Base-by-base conservation (phyloP, 2,329 filamentous ascomycete species). In the Fusarium begoniae region DNA sequence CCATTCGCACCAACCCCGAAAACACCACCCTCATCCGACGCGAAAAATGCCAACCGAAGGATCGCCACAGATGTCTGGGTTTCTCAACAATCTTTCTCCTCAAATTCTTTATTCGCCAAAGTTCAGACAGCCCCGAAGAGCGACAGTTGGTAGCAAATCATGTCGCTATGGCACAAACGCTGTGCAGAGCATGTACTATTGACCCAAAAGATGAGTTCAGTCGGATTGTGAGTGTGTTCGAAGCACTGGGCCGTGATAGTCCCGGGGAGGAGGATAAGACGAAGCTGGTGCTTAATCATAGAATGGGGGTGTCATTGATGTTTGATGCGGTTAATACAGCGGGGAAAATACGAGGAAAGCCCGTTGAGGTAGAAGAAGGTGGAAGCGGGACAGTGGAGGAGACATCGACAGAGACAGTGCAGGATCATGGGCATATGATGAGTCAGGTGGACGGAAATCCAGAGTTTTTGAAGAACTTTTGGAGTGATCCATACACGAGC, bases 21-120 rank as follows among this genome's bases (percentile, higher is more conserved):
- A 54, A 67, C 6, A 18, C 17, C 1, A 58, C 32, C 1, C 15
- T 51, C 0, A 32, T 66, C 6, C 64, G 54, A 6, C 58, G 51
- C 18, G 66, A 73, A 24, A 54, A 61, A 2, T 73, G 57, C 4
- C 43, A 75, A 15, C 70, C 73, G 2, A 75, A 75, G 43, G 72
- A 61, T 8, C 72, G 74, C 6, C 72, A 75, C 17, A 53, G 73
- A 13, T 70, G 70, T 14, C 24, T 75, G 1, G 72, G 56, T 0
- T 75, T 75, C 11, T 65, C 73, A 0, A 73, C 72, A 1, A 62
- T 75, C 24, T 75, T 75, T 12, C 73, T 75, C 26, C 51, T 75
- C 11, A 75, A 66, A 2, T 75, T 75, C 50, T 69, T 75, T 17
- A 53, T 73, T 13, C 66, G 59, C 2, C 66, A 67, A 4, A 48